Base-by-base conservation (phyloP, 139 green algal species). In the Chlamydomonas eustigma region DNA sequence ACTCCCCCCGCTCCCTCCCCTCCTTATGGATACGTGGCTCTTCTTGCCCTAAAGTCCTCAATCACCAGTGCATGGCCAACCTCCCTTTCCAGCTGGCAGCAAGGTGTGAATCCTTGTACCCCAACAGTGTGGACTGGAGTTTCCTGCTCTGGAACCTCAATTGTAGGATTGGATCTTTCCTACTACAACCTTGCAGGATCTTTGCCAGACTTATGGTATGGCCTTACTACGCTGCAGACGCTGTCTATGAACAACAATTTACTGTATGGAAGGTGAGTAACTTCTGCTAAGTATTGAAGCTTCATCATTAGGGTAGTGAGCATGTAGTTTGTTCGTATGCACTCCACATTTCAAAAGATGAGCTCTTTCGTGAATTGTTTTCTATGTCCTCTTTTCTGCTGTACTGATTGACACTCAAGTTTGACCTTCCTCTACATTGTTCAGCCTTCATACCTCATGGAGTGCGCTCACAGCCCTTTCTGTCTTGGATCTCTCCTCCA, bases 181-280 rank as follows among this genome's bases (percentile, higher is more conserved):
- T 73, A 51, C 74, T 51, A 58, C 28, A 39, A 35, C 50, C 73
- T 78, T 51, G 4, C 51, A 2, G 73, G 73, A 34, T 63, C 51
- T 31, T 51, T 73, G 36, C 58, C 74, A 24, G 8, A 31, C 34
- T 4, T 37, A 18, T 33, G 28, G 50, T 35, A 18, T 4, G 22
- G 6, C 50, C 3, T 68, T 35, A 52, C 50, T 3, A 38, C 72
- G 2, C 72, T 69, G 34, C 69, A 76, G 30, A 8, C 24, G 63
- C 63, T 70, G 12, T 8, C n/a, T 8, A 8, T 70, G 63, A 70
- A 70, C 18, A 70, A 70, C 63, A 70, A 70, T 28, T 22, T 32
- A 28, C 63, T 70, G 63, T 22, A 37, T 5, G 63, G 63, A 28
- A 70, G 44, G 44, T 58, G 44, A 58, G 44, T n/a, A n/a, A n/a